phyloP scores from a whole-genome alignment of 768 basidiomycete genomes.

The Suillus brevipes region DNA sequence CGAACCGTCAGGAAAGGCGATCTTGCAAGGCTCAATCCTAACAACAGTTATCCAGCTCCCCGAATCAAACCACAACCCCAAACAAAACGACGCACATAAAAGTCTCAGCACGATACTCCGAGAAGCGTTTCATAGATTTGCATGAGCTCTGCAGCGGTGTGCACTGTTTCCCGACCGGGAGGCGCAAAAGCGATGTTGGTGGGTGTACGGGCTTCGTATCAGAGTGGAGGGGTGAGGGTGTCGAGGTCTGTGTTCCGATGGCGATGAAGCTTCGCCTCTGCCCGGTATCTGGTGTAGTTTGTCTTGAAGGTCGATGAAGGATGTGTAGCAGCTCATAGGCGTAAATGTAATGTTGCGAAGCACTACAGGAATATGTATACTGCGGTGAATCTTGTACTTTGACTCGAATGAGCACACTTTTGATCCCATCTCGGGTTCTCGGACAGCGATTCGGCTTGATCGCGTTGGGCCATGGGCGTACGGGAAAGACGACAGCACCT shows the following conservation, averaged over 20 bases:
- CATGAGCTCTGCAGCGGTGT: conserved; percentile 92
- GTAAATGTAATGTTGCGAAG: conserved; percentile 89
- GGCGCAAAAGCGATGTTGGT: conserved; percentile 91
- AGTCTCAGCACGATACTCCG: conserved; percentile 90
- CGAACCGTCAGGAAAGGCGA: conserved; percentile 77
- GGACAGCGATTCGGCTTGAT: conserved; percentile 78
- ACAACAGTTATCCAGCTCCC: not conserved
- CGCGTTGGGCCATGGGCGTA: conserved; percentile 87
- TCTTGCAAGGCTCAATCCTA: conserved; percentile 92
- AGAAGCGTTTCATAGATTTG: conserved; percentile 90
- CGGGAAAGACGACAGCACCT: conserved; percentile 67
- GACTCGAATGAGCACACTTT: conserved; percentile 78
- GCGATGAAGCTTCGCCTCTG: conserved; percentile 87
- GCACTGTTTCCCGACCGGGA: conserved; percentile 72
- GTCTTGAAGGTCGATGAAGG: conserved; percentile 99
- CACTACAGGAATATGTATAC: conserved; percentile 74
- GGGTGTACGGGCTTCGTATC: conserved; percentile 80
- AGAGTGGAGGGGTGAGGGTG: conserved; percentile 85
- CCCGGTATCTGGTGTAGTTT: conserved; percentile 95
- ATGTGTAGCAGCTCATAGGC: conserved; percentile 83
- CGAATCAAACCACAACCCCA: not conserved
- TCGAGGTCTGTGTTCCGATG: conserved; percentile 98
- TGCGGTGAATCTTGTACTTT: conserved; percentile 60
- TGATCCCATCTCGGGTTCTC: conserved; percentile 78
- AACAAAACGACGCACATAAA: conserved; percentile 68